Evolutionary conservation across 2,329 filamentous ascomycete species (phyloP).

Genomic region (Dryadomyces quercivorus): DNA sequence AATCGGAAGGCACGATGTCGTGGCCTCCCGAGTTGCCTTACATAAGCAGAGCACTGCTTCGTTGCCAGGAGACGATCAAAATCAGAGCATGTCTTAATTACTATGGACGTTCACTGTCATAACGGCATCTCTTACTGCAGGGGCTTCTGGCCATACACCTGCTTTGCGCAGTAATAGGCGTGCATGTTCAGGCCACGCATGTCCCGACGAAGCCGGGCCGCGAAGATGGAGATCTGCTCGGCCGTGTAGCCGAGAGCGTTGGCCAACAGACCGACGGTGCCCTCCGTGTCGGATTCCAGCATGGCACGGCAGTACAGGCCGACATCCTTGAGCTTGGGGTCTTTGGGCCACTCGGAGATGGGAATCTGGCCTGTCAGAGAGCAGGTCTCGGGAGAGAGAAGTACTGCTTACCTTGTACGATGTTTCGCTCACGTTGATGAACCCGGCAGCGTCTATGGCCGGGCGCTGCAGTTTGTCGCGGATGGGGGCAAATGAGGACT

Average conservation of each 20-base stretch:
- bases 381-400: too few species aligned
- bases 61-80: too few species aligned
- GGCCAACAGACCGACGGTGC: neutral
- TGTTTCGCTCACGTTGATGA: neutral
- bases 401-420: too few species aligned
- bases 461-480: neutral
- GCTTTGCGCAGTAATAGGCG: neutral
- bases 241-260: neutral
- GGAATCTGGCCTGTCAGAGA: neutral
- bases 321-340: neutral
- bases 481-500: neutral
- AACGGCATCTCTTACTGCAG: neutral
- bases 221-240: neutral
- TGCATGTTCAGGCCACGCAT: neutral
- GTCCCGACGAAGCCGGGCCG: neutral
- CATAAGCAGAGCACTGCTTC: too few species aligned
- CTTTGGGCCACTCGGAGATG: neutral
- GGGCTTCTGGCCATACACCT: neutral
- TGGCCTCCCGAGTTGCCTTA: too few species aligned
- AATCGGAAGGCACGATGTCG: too few species aligned
- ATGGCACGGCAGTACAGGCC: neutral
- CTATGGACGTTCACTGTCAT: too few species aligned
- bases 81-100: too few species aligned
- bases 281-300: neutral
- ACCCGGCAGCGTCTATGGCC: neutral